These are phyloP conservation scores for Ploettnerulaceae sp. DNA, from an alignment of 2,329 filamentous ascomycete genomes.

Conservation along the genomic window DNA sequence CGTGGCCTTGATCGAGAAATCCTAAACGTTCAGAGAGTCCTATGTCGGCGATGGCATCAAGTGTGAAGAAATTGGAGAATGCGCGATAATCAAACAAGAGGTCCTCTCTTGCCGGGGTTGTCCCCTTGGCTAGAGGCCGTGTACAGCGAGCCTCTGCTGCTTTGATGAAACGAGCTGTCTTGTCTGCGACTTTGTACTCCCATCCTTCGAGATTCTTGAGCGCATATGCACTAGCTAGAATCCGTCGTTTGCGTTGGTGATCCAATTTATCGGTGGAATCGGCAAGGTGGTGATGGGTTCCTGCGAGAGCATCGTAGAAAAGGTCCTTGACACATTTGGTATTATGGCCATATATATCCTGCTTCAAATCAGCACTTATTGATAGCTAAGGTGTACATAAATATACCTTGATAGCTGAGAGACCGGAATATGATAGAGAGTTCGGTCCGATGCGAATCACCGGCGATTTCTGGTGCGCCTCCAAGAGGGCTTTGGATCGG, in stretches of 20 bases:
- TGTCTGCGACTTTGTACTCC: slow-evolving; percentile 52
- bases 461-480: slow-evolving; percentile 43
- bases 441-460: slow-evolving; percentile 45
- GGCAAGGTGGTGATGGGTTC: slow-evolving; percentile 47
- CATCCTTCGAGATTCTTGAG: slow-evolving; percentile 49
- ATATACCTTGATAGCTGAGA: slow-evolving; percentile 38
- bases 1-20: slow-evolving; percentile 46
- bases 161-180: slow-evolving; percentile 41
- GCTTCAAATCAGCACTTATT: background rate
- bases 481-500: slow-evolving; percentile 39
- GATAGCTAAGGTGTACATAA: background rate
- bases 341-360: slow-evolving; percentile 48
- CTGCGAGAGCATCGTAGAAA: slow-evolving; percentile 42
- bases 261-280: slow-evolving; percentile 49
- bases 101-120: slow-evolving; percentile 34
- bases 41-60: slow-evolving; percentile 54
- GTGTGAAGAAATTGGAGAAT: slow-evolving; percentile 51
- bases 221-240: slow-evolving; percentile 47
- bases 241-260: slow-evolving; percentile 47
- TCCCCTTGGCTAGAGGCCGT: slow-evolving; percentile 16
- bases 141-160: slow-evolving; percentile 42
- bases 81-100: slow-evolving; percentile 46
- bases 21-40: slow-evolving; percentile 47
- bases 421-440: slow-evolving; percentile 39
- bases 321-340: slow-evolving; percentile 47